These are phyloP conservation scores for Chrysopogon serrulatus DNA, from an alignment of 176 grass and related monocot genomes.

Conservation along the genomic window DNA sequence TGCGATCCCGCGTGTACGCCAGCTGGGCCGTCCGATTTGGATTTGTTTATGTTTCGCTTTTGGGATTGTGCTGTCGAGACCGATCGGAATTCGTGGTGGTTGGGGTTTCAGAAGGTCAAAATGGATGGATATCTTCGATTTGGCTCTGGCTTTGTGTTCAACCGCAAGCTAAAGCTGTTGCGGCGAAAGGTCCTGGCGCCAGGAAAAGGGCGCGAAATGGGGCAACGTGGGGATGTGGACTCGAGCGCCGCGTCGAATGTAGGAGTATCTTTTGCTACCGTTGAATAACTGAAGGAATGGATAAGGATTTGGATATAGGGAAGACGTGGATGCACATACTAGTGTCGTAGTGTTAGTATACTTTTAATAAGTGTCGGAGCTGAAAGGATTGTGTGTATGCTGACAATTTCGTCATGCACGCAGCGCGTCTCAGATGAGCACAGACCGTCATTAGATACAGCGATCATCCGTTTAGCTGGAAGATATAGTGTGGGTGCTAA, in stretches of 20 bases:
- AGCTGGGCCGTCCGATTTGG: background rate
- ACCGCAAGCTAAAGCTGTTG: background rate
- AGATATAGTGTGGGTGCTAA: background rate
- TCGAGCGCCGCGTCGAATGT: background rate
- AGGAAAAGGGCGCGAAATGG: slow-evolving; percentile 24
- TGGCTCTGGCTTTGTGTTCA: background rate
- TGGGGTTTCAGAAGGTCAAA: background rate
- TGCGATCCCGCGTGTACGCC: background rate
- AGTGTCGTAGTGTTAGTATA: background rate
- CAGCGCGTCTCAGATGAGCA: background rate
- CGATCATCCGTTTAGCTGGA: background rate
- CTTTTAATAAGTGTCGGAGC: background rate
- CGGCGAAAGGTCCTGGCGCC: background rate
- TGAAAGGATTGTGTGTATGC: background rate
- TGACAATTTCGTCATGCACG: background rate
- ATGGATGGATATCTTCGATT: slow-evolving; percentile 23
- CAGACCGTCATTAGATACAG: background rate
- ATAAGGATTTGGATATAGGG: slow-evolving; percentile 1
- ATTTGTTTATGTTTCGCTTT: slow-evolving; percentile 2
- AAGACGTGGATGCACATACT: slow-evolving; percentile 16
- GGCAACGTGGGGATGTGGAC: background rate
- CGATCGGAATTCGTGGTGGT: background rate
- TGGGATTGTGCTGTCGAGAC: background rate
- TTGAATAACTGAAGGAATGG: background rate
- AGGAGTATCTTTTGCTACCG: background rate